A percentile compares a stretch with the other conserved stretches of the same genome.
Conservation (phyloP, 306 rosid genomes). For the Potentilla sterilis region DNA sequence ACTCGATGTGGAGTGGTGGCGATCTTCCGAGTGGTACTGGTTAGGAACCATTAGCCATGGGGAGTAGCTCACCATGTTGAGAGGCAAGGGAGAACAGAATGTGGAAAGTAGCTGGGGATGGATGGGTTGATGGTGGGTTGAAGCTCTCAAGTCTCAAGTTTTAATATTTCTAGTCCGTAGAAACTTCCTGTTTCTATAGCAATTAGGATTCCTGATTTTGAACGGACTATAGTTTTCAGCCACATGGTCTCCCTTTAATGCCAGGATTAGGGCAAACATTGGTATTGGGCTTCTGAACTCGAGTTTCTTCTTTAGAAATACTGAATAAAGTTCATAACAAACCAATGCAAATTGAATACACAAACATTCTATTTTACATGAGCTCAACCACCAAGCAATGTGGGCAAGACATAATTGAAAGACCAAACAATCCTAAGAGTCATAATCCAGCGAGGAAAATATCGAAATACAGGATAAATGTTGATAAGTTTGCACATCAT, state of each 20-base stretch:
- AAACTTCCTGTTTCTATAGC: neutral
- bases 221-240: neutral
- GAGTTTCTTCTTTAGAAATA: slow-evolving; percentile 4
- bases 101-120: neutral
- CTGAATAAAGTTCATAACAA: slow-evolving; percentile 30
- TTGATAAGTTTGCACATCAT: slow-evolving; percentile 38
- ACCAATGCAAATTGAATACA: slow-evolving; percentile 33
- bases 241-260: neutral
- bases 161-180: neutral
- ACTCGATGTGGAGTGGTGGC: too few relatives aligned
- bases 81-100: neutral
- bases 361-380: slow-evolving; percentile 40
- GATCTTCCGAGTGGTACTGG: neutral
- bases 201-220: neutral
- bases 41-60: slow-evolving; percentile 20
- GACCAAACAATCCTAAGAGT: slow-evolving; percentile 25
- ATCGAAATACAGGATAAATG: slow-evolving; percentile 30
- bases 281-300: too few relatives aligned
- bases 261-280: neutral
- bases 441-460: slow-evolving; percentile 26
- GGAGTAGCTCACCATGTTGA: neutral
- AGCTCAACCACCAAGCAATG: slow-evolving; percentile 15
- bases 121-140: neutral
- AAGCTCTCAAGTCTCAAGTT: neutral
- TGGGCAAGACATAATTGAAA: slow-evolving; percentile 30